Evolutionary conservation across 768 basidiomycete genomes (phyloP).

Genomic region (Phlegmacium glaucopus): DNA sequence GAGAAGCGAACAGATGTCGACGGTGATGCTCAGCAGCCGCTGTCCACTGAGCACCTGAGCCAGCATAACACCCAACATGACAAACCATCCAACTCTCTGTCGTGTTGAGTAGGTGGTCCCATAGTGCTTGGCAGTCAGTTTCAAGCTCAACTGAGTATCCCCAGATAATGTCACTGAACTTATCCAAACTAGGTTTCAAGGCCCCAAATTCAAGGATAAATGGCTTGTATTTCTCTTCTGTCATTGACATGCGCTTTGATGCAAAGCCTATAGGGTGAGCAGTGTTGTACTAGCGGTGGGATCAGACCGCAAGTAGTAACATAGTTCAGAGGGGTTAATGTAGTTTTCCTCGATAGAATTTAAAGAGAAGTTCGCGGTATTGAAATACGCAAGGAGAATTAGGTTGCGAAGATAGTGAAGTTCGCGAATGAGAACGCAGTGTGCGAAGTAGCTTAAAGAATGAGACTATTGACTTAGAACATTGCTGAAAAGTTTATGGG

Average conservation of each 20-base stretch:
- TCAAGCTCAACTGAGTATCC: slow-evolving; percentile 29
- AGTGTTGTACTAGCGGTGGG: slow-evolving; percentile 1
- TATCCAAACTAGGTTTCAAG: slow-evolving; percentile 29
- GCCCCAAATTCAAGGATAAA: slow-evolving; percentile 34
- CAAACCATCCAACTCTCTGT: slow-evolving; percentile 33
- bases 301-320: no score
- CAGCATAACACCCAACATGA: slow-evolving; percentile 47
- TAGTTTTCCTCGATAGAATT: no score
- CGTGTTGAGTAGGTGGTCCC: slow-evolving; percentile 22
- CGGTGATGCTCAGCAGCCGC: slow-evolving; percentile 29
- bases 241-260: slow-evolving; percentile 29
- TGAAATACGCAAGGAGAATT: no score
- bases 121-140: slow-evolving; percentile 34
- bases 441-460: no score
- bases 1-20: slow-evolving; percentile 9
- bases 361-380: no score
- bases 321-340: no score
- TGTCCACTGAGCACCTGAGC: slow-evolving; percentile 39
- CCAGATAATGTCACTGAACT: slow-evolving; percentile 26
- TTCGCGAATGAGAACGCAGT: no score
- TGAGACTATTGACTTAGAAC: no score
- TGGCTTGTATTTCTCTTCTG: slow-evolving; percentile 30
- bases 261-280: slow-evolving; percentile 30
- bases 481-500: no score
- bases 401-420: no score